Conservation (phyloP, 208 protist species). For the Leishmania gerbilli region DNA sequence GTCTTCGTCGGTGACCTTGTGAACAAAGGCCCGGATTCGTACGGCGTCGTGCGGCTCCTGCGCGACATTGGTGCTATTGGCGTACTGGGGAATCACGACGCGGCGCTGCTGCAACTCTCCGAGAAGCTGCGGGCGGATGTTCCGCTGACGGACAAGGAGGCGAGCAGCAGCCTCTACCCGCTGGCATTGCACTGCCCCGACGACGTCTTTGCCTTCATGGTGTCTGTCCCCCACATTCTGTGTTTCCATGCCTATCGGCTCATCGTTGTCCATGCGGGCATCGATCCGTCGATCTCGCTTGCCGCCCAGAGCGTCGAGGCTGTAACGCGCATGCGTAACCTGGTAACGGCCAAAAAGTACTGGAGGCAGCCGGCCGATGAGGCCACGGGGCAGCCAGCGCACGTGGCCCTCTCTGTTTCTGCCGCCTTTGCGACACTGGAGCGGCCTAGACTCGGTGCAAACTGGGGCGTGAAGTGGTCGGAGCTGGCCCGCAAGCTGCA, state of each 20-base stretch:
- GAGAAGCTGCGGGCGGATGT: constrained; percentile 29
- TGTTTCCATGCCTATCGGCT: constrained; percentile 53
- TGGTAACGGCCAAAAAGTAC: constrained; percentile 27
- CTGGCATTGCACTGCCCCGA: constrained; percentile 48
- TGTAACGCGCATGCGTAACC: constrained; percentile 60
- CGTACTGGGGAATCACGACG: constrained; percentile 84
- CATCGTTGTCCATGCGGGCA: constrained; percentile 77
- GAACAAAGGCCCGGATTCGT: constrained; percentile 84
- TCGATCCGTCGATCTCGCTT: constrained; percentile 54
- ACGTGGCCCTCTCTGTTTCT: constrained; percentile 36
- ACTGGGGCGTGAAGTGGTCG: constrained; percentile 55
- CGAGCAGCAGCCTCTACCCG: constrained; percentile 35
- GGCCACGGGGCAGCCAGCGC: background rate
- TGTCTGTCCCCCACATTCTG: constrained; percentile 61
- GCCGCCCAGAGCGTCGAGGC: constrained; percentile 46
- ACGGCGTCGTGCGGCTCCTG: constrained; percentile 58
- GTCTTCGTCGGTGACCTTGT: constrained; percentile 79
- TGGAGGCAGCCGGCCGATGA: background rate
- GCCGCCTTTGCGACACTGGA: constrained; percentile 39
- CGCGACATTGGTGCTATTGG: constrained; percentile 56
- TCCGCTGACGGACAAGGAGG: constrained; percentile 32
- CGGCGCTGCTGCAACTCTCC: constrained; percentile 50
- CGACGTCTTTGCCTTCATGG: constrained; percentile 65
- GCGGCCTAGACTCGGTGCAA: constrained; percentile 29
- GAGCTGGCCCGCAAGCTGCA: constrained; percentile 24